Base-by-base conservation (phyloP, 805 yeast genomes). In the Myxozyma vanderwaltii region DNA sequence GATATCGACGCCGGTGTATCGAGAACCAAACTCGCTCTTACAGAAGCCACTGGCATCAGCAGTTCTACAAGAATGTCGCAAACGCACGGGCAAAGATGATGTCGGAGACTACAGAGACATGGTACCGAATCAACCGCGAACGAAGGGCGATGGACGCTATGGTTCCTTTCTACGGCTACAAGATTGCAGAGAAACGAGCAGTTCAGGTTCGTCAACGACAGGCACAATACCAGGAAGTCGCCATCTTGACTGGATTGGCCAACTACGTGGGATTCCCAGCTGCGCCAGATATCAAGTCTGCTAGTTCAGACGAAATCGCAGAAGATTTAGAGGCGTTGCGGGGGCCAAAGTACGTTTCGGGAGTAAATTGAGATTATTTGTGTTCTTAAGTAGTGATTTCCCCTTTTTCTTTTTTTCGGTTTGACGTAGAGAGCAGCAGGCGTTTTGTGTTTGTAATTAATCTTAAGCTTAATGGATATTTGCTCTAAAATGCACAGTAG, bases 101-200 rank as follows among this genome's bases (percentile, higher is more conserved):
- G 49, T 78, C 82, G 59, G 79, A 82, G 6, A 88, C 96, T 3
- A 91, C 97, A 4, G 82, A 86, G 41, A 80, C 83, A 63, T 94
- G 98, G 98, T 92, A 92, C 76, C 86, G 88, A 65, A 88, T 91
- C 69, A 91, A 91, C 73, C 84, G 86, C 68, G 98, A 94, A 71
- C 80, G 97, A 67, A 80, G 95, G 63, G 84, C 84, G 46, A 80
- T 89, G 82, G 96, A 90, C 71, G 81, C 82, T 63, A 67, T 83
- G 51, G 75, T 77, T 51, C 79, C 86, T 45, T 77, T 80, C 61
- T 74, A 74, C 70, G 68, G 76, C 56, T 73, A 76, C 73, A 69
- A 72, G 64, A 70, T 79, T 47, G 76, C 82, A 55, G 68, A 74
- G 64, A 63, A 74, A 67, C 67, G 75, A 69, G 66, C 80, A 67